These are phyloP conservation scores for Periconia digitata DNA, from an alignment of 2,329 filamentous ascomycete genomes.

Conservation along the genomic window DNA sequence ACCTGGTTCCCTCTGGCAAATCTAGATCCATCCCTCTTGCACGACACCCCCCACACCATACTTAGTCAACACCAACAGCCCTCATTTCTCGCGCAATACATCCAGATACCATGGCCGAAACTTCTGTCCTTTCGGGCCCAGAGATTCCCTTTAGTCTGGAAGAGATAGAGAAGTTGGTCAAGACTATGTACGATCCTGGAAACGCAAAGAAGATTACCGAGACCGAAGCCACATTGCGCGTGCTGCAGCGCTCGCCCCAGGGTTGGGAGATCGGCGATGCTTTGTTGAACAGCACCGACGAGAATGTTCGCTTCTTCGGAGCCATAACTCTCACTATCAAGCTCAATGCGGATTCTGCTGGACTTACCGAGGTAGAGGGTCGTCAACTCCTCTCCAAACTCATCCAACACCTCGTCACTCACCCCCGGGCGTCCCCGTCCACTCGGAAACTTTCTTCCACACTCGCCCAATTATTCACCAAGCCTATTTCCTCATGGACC, in stretches of 20 bases:
- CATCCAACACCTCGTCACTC: conserved; percentile 36
- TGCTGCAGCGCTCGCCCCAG: conserved; percentile 74
- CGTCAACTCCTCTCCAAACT: conserved; percentile 40
- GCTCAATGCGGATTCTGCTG: conserved; percentile 77
- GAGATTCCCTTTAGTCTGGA: conserved; percentile 31
- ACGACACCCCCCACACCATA: not conserved
- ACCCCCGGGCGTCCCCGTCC: conserved; percentile 58
- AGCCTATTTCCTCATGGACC: conserved; percentile 69
- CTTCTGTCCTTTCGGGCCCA: conserved; percentile 12
- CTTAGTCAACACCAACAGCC: too few species aligned
- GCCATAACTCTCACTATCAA: conserved; percentile 93
- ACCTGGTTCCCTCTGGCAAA: not conserved
- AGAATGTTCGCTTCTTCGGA: conserved; percentile 86
- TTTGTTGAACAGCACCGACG: conserved; percentile 67
- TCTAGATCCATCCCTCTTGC: not conserved
- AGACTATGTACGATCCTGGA: conserved; percentile 53
- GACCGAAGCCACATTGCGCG: conserved; percentile 75
- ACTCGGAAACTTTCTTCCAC: conserved; percentile 76
- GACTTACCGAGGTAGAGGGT: conserved; percentile 36
- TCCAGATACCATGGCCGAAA: conserved; percentile 28
- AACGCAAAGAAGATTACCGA: conserved; percentile 49
- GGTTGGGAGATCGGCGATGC: conserved; percentile 86
- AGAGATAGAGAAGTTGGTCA: conserved; percentile 50
- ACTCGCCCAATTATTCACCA: conserved; percentile 73
- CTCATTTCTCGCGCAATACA: not conserved